Evolutionary conservation across 139 green algal species (phyloP).

Genomic region (Chlamydomonas applanata): DNA sequence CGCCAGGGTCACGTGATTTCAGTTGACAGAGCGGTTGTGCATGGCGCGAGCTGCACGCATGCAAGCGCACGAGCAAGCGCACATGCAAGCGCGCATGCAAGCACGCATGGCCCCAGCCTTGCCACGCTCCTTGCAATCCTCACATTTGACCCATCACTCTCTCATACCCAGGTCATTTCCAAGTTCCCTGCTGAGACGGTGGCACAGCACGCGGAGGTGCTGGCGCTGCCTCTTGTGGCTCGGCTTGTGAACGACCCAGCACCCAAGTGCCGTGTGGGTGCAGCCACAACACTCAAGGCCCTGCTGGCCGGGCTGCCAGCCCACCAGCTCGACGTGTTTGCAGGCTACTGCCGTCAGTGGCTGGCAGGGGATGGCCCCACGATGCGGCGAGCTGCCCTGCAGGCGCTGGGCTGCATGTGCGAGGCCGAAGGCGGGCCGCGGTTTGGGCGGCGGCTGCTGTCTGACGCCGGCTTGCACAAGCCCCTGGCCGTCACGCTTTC

Average conservation of each 20-base stretch:
- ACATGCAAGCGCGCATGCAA: too few relatives aligned
- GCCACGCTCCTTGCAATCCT: too few relatives aligned
- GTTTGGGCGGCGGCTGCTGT: slow-evolving; percentile 31
- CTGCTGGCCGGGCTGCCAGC: slow-evolving; percentile 57
- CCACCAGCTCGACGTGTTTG: slow-evolving; percentile 42
- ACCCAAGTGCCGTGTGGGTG: slow-evolving; percentile 45
- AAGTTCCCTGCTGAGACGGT: slow-evolving; percentile 82
- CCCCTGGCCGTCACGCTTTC: too few relatives aligned
- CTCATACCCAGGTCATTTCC: slow-evolving; percentile 42
- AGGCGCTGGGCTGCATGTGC: slow-evolving; percentile 54
- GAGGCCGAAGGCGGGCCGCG: slow-evolving; percentile 45
- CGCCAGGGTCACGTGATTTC: too few relatives aligned
- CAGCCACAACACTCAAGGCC: slow-evolving; percentile 44
- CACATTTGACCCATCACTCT: too few relatives aligned
- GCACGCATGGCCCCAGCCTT: too few relatives aligned
- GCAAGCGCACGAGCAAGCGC: neutral
- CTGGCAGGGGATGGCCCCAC: slow-evolving; percentile 33
- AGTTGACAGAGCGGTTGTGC: too few relatives aligned
- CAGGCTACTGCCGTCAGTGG: slow-evolving; percentile 36
- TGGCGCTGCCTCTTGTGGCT: slow-evolving; percentile 83
- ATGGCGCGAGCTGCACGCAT: neutral
- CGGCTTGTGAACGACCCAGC: slow-evolving; percentile 77
- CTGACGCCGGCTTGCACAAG: too few relatives aligned
- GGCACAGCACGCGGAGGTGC: slow-evolving; percentile 52
- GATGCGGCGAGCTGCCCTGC: slow-evolving; percentile 52